Conservation (phyloP, 78 protist species). For the Dictyostelium intermedium region DNA sequence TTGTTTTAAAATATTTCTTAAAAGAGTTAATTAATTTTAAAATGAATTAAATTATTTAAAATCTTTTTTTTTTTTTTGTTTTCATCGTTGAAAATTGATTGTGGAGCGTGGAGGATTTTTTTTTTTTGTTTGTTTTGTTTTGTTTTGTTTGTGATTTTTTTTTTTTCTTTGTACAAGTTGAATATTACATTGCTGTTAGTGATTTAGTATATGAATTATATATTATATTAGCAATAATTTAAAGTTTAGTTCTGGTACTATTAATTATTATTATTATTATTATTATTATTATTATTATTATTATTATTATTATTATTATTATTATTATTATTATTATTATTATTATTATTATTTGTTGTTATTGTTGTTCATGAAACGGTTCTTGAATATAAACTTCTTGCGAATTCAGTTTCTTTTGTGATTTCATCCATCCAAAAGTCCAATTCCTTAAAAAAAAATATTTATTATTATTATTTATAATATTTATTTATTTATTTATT, state of each 20-base stretch:
- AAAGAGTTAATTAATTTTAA: not conserved
- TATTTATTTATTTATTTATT: not conserved
- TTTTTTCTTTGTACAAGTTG: not conserved
- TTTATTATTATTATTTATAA: not conserved
- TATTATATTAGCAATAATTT: not conserved
- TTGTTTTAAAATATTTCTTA: not conserved
- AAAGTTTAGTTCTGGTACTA: not conserved
- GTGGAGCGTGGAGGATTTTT: too few species aligned
- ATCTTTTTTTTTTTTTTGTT: not conserved
- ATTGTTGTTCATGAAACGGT: not conserved
- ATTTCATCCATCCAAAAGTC: constrained; percentile 56
- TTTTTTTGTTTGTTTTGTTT: not conserved
- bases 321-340: not conserved
- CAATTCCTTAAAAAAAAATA: constrained; percentile 12
- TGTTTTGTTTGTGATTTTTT: not conserved
- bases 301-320: too few species aligned
- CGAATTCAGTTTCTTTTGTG: not conserved
- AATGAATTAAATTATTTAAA: not conserved
- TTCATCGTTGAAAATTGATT: not conserved
- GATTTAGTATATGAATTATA: not conserved
- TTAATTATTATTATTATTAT: not conserved
- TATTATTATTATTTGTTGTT: not conserved
- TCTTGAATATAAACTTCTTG: constrained; percentile 17
- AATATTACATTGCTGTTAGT: not conserved
- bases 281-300: not conserved